These are phyloP conservation scores for Echeveria elegans DNA, from an alignment of 164 flowering plant species.

Conservation along the genomic window DNA sequence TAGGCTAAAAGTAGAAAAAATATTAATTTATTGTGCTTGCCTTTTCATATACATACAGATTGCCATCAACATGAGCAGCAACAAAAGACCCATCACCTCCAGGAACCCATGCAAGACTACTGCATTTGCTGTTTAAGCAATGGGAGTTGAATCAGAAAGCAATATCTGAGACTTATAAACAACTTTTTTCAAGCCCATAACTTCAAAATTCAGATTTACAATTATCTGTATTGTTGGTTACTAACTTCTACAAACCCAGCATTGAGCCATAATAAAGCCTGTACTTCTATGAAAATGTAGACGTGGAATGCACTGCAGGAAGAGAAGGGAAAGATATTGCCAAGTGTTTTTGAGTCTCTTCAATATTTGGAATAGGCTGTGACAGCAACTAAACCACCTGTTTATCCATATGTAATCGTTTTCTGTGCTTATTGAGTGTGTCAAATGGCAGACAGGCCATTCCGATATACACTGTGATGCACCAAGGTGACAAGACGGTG, in stretches of 20 bases:
- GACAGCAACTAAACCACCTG: neutral
- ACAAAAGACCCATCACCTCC: conserved; percentile 85
- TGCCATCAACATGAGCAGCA: conserved; percentile 96
- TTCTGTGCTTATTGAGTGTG: no score
- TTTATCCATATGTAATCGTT: no score
- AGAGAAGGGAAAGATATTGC: neutral
- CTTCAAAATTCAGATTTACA: no score
- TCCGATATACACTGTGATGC: neutral
- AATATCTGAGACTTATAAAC: no score
- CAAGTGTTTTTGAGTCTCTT: neutral
- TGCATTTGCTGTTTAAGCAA: conserved; percentile 62
- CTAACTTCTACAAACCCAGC: no score
- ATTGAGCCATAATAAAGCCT: neutral
- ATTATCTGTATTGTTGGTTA: no score
- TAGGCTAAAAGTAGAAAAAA: neutral
- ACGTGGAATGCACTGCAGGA: neutral
- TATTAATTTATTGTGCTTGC: conserved; percentile 28
- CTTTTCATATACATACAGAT: conserved; percentile 88
- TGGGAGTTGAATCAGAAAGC: neutral
- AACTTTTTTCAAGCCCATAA: no score
- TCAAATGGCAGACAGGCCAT: neutral
- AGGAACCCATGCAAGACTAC: conserved; percentile 91
- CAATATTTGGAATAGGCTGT: neutral
- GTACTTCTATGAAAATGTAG: neutral
- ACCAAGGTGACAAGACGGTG: neutral